Conservation (phyloP, 1,284 basidiomycete species). For the Cutaneotrichosporon mucoides region DNA sequence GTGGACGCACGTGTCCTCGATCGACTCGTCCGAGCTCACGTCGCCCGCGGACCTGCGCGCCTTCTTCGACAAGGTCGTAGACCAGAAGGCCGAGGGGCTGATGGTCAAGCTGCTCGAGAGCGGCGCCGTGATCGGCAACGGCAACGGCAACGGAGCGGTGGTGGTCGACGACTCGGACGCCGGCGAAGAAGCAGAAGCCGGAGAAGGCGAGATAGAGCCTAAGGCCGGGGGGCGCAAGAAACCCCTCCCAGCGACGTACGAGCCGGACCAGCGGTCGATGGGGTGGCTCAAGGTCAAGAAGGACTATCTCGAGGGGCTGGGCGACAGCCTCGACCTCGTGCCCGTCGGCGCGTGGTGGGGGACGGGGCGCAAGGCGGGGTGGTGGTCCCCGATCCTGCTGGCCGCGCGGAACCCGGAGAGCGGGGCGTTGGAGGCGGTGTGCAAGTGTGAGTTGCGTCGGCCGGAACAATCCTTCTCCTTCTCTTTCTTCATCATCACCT, state of each 20-base stretch:
- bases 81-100: conserved; percentile 80
- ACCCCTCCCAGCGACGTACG: conserved; percentile 79
- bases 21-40: conserved; percentile 60
- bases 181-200: conserved; percentile 27
- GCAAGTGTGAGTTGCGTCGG: conserved; percentile 60
- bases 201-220: conserved; percentile 50
- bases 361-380: conserved; percentile 82
- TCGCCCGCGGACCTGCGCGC: conserved; percentile 56
- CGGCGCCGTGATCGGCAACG: conserved; percentile 38
- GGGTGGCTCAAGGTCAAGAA: conserved; percentile 85
- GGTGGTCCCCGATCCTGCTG: conserved; percentile 89
- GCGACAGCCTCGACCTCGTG: conserved; percentile 57
- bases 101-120: conserved; percentile 78
- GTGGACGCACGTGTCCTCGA: conserved; percentile 71
- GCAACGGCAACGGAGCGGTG: conserved; percentile 19
- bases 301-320: conserved; percentile 51
- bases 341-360: conserved; percentile 86
- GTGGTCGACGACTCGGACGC: conserved; percentile 25
- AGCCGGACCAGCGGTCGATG: conserved; percentile 60
- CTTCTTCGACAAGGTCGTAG: conserved; percentile 77
- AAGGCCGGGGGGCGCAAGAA: conserved; percentile 57
- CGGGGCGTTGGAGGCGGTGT: conserved; percentile 71
- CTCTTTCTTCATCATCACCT: no score
- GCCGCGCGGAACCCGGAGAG: conserved; percentile 70
- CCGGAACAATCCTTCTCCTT: neutral